Conservation (phyloP, 2,329 filamentous ascomycete genomes). For the Fusarium algeriense region DNA sequence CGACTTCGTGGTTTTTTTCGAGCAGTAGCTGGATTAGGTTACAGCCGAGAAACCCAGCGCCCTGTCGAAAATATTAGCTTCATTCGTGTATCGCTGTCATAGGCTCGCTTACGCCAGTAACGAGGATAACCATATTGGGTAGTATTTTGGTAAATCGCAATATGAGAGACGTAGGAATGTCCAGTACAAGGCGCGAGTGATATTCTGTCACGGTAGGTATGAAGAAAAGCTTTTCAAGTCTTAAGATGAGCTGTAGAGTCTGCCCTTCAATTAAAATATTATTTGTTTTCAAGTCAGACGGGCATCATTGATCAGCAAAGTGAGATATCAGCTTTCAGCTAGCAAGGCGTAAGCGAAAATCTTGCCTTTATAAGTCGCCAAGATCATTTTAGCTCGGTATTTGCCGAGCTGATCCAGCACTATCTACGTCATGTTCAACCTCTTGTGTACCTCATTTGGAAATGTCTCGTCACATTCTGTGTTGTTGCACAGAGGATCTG, state of each 20-base stretch:
- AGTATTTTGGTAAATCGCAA: no score
- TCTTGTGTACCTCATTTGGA: neutral
- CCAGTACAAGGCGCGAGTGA: no score
- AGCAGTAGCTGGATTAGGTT: conserved; percentile 35
- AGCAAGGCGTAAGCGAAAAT: conserved; percentile 16
- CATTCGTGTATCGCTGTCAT: neutral
- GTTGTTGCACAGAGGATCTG: neutral
- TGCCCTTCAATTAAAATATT: neutral
- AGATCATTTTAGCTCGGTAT: neutral
- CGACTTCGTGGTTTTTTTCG: conserved; percentile 24
- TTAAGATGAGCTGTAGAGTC: no score
- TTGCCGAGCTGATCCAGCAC: conserved; percentile 8
- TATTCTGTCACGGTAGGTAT: no score
- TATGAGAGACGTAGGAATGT: no score
- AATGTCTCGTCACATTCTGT: neutral
- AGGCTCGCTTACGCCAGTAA: conserved; percentile 31
- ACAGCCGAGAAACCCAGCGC: conserved; percentile 38
- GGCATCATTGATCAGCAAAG: conserved; percentile 10
- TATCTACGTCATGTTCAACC: conserved; percentile 2
- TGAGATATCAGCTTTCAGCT: conserved; percentile 20
- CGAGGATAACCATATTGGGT: conserved; percentile 21
- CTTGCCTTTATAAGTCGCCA: neutral
- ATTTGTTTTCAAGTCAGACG: neutral
- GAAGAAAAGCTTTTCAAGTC: no score
- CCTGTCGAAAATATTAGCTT: conserved; percentile 9